phyloP scores from a whole-genome alignment of 78 protist species.

The Cavenderia fasciculata region DNA sequence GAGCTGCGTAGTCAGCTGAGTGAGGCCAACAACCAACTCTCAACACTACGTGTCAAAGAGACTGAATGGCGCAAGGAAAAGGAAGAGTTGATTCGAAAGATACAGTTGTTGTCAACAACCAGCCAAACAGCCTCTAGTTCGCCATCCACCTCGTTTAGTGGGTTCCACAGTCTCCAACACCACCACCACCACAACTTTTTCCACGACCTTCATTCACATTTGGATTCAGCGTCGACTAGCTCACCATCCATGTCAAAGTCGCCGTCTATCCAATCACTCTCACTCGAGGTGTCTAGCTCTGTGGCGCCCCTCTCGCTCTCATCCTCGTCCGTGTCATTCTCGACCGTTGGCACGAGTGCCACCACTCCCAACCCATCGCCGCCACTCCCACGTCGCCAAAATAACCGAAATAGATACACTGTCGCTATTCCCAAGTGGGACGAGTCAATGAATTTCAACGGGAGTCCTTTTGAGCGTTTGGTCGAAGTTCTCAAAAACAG shows the following conservation, averaged over 20 bases:
- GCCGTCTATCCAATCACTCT: not conserved
- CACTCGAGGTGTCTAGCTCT: not conserved
- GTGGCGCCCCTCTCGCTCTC: not conserved
- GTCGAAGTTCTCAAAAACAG: constrained; percentile 22
- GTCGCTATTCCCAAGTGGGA: constrained; percentile 68
- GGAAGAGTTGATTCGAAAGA: constrained; percentile 2
- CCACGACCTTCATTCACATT: too few species aligned
- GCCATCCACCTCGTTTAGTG: too few species aligned
- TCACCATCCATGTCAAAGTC: not conserved
- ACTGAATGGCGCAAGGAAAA: constrained; percentile 6
- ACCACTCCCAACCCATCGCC: constrained; percentile 9
- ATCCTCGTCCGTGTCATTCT: not conserved
- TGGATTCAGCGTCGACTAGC: too few species aligned
- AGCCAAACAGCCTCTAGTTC: too few species aligned
- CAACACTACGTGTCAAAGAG: not conserved
- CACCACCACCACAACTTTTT: too few species aligned
- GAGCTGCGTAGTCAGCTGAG: not conserved
- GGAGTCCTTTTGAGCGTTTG: constrained; percentile 62
- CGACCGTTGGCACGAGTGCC: too few species aligned
- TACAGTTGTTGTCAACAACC: not conserved
- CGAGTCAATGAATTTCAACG: constrained; percentile 55
- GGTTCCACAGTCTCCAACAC: too few species aligned
- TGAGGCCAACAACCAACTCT: constrained; percentile 1
- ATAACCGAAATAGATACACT: constrained; percentile 27
- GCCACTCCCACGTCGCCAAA: not conserved